Conservation (phyloP, 257 asterid species). For the Hygrophila difformis region DNA sequence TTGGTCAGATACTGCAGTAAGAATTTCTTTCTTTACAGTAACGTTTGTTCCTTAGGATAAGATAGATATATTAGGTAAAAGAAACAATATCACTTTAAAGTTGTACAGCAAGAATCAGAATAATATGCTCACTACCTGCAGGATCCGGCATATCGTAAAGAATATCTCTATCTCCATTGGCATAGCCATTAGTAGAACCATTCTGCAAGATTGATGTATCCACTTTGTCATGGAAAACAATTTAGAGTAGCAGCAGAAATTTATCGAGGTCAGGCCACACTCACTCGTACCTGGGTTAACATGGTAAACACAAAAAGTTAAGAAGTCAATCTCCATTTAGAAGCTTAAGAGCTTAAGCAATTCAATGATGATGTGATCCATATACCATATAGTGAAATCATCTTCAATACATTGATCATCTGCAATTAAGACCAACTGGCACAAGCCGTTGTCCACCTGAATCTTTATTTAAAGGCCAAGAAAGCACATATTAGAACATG, state of each 20-base stretch:
- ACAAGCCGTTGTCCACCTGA: slow-evolving; percentile 81
- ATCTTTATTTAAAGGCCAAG: not conserved
- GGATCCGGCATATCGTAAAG: slow-evolving; percentile 81
- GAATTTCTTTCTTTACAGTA: slow-evolving; percentile 85
- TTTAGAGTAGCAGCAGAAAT: slow-evolving; percentile 70
- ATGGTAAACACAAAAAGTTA: slow-evolving; percentile 6
- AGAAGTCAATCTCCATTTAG: not conserved
- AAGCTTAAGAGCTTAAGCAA: not conserved
- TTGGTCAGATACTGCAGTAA: slow-evolving; percentile 80
- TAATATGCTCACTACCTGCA: slow-evolving; percentile 42
- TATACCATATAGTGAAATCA: slow-evolving; percentile 94
- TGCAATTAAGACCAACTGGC: slow-evolving; percentile 91
- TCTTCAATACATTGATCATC: slow-evolving; percentile 99
- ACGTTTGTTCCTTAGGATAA: slow-evolving; percentile 49
- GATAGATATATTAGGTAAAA: slow-evolving; percentile 15
- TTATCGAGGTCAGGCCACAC: slow-evolving; percentile 95
- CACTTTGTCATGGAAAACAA: slow-evolving; percentile 53
- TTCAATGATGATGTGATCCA: not conserved
- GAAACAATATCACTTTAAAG: not conserved
- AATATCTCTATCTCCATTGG: slow-evolving; percentile 51
- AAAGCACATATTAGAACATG: too few relatives aligned
- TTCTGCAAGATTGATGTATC: slow-evolving; percentile 27
- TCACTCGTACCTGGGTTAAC: slow-evolving; percentile 61
- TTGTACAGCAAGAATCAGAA: not conserved
- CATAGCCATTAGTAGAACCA: slow-evolving; percentile 41